Evolutionary conservation across 805 yeast species (phyloP).

Genomic region (Saitoella complicata): DNA sequence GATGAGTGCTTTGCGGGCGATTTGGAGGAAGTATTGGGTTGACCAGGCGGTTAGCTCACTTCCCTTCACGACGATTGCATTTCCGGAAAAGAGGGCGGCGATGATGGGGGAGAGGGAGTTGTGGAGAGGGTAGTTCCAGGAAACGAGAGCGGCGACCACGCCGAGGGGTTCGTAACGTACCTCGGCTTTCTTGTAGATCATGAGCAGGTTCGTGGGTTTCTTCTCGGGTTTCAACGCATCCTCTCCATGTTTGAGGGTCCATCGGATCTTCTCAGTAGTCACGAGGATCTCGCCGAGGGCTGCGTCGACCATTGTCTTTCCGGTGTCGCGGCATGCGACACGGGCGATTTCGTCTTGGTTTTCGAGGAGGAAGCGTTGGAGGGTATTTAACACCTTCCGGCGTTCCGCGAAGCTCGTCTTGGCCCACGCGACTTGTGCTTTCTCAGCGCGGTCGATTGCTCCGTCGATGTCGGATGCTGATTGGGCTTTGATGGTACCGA

Average conservation of each 20-base stretch:
- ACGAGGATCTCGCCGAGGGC: slow-evolving; percentile 73
- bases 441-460: slow-evolving; percentile 35
- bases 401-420: slow-evolving; percentile 47
- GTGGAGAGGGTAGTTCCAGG: slow-evolving; percentile 93
- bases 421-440: slow-evolving; percentile 39
- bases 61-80: slow-evolving; percentile 80
- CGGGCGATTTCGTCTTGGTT: slow-evolving; percentile 80
- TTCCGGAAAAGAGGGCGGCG: slow-evolving; percentile 80
- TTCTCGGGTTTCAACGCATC: slow-evolving; percentile 47
- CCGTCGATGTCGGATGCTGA: slow-evolving; percentile 55
- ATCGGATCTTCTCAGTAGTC: slow-evolving; percentile 77
- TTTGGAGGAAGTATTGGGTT: slow-evolving; percentile 55
- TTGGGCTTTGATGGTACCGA: slow-evolving; percentile 56
- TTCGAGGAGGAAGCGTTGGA: slow-evolving; percentile 52
- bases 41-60: slow-evolving; percentile 96
- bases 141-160: slow-evolving; percentile 74
- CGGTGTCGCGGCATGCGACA: slow-evolving; percentile 91
- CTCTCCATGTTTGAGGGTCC: slow-evolving; percentile 80
- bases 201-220: slow-evolving; percentile 67
- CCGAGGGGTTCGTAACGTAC: slow-evolving; percentile 88
- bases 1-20: slow-evolving; percentile 56
- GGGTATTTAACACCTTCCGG: slow-evolving; percentile 51
- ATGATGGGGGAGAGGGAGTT: slow-evolving; percentile 84
- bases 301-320: slow-evolving; percentile 21
- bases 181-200: slow-evolving; percentile 79